Evolutionary conservation across 2,329 filamentous ascomycete genomes (phyloP).

Genomic region (Colletotrichum cordylinicola): DNA sequence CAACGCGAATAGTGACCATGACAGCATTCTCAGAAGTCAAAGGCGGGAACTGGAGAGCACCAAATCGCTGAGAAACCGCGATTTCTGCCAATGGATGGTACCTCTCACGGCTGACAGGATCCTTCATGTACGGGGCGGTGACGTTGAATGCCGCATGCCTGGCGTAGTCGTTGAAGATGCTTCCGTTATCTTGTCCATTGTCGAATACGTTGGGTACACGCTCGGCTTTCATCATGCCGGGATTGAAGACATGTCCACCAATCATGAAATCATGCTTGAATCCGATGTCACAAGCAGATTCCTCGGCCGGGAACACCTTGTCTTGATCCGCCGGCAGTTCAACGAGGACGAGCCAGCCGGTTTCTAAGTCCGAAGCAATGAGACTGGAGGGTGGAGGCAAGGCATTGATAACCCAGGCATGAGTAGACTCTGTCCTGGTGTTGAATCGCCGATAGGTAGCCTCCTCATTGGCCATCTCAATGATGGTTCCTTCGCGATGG

Average conservation of each 20-base stretch:
- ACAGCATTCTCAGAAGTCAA: background rate
- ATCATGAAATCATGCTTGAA: background rate
- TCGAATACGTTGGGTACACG: constrained; percentile 8
- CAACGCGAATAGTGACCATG: background rate
- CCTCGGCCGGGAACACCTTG: constrained; percentile 1
- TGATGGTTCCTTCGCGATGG: constrained; percentile 4
- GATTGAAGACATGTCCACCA: background rate
- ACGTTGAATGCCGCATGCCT: constrained; percentile 2
- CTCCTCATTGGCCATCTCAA: constrained; percentile 8
- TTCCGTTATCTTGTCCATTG: background rate
- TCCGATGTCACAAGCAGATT: background rate
- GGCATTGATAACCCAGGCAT: constrained; percentile 2
- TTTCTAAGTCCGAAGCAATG: constrained; percentile 8
- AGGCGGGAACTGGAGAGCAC: background rate
- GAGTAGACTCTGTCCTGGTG: background rate
- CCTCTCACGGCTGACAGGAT: background rate
- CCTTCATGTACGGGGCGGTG: background rate
- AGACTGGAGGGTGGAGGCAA: background rate
- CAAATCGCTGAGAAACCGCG: background rate
- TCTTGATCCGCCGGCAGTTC: background rate
- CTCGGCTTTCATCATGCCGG: background rate
- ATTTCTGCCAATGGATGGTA: background rate
- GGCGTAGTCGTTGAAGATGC: background rate
- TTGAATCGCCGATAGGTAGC: background rate
- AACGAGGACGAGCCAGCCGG: constrained; percentile 8